Conservation (phyloP, 2,329 filamentous ascomycete genomes). For the Aspergillus fumigatiaffinis region DNA sequence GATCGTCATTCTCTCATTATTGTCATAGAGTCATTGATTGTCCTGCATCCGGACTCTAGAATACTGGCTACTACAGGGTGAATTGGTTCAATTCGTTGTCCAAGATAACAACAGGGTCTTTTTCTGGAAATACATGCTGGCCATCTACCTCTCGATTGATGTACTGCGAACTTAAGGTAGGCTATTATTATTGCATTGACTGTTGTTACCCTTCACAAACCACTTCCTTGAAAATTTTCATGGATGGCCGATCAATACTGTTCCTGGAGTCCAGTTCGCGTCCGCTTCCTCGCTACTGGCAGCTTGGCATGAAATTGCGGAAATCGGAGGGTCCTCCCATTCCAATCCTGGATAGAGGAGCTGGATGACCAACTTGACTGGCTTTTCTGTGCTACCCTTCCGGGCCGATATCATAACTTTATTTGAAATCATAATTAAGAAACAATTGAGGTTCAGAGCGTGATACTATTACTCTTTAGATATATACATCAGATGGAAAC, state of each 20-base stretch:
- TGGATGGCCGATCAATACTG: neutral
- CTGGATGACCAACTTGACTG: neutral
- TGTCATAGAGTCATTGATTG: neutral
- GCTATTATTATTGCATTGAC: too few relatives aligned
- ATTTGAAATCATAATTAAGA: neutral
- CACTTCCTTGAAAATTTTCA: neutral
- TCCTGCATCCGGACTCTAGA: neutral
- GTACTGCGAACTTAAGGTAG: too few relatives aligned
- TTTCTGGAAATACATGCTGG: too few relatives aligned
- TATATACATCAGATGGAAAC: neutral
- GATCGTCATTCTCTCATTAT: too few relatives aligned
- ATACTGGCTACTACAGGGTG: too few relatives aligned
- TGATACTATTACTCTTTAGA: neutral
- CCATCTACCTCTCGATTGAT: too few relatives aligned
- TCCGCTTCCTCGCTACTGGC: neutral
- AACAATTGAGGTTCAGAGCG: neutral
- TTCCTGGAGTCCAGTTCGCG: neutral
- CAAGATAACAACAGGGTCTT: too few relatives aligned
- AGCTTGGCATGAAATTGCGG: neutral
- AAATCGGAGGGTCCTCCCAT: slow-evolving; percentile 1
- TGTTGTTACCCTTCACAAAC: neutral
- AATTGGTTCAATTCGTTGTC: too few relatives aligned
- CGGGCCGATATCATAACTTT: neutral
- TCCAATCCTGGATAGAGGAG: neutral
- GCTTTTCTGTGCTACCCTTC: neutral